Evolutionary conservation across 306 rosid species (phyloP).

Genomic region (Rosa multiflora): DNA sequence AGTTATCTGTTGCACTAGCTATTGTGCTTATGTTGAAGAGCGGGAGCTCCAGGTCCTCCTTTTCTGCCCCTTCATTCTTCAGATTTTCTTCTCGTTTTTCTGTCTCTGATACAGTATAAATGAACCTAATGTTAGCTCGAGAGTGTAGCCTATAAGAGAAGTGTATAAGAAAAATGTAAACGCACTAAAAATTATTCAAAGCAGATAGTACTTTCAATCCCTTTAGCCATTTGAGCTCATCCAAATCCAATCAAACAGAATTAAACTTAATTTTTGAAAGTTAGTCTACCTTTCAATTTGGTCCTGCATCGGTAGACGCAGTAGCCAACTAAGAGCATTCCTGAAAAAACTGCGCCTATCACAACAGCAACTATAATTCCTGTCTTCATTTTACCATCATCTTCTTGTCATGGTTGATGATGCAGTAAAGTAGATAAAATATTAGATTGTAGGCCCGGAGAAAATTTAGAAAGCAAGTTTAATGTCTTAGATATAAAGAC

Average conservation of each 20-base stretch:
- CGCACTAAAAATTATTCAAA: background rate
- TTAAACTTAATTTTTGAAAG: background rate
- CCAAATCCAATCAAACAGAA: background rate
- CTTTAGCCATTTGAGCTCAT: background rate
- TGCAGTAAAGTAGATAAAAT: background rate
- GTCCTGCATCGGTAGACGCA: conserved; percentile 17
- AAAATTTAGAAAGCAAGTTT: background rate
- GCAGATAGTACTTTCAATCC: background rate
- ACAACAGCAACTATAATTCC: conserved; percentile 9
- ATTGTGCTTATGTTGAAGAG: conserved; percentile 36
- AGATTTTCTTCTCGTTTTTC: background rate
- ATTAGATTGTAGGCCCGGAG: background rate
- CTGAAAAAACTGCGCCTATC: conserved; percentile 10
- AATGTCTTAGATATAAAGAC: background rate
- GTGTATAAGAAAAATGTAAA: background rate
- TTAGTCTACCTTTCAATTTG: conserved; percentile 14
- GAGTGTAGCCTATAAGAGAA: background rate
- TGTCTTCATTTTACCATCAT: conserved; percentile 3
- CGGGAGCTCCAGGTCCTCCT: conserved; percentile 48
- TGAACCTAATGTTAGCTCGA: background rate
- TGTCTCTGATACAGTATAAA: background rate
- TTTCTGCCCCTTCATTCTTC: background rate
- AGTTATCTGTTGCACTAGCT: conserved; percentile 42
- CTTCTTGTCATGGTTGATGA: background rate
- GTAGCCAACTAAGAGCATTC: conserved; percentile 17